Evolutionary conservation across 2,329 filamentous ascomycete species (phyloP).

Genomic region (Cercospora zeae-maydis): DNA sequence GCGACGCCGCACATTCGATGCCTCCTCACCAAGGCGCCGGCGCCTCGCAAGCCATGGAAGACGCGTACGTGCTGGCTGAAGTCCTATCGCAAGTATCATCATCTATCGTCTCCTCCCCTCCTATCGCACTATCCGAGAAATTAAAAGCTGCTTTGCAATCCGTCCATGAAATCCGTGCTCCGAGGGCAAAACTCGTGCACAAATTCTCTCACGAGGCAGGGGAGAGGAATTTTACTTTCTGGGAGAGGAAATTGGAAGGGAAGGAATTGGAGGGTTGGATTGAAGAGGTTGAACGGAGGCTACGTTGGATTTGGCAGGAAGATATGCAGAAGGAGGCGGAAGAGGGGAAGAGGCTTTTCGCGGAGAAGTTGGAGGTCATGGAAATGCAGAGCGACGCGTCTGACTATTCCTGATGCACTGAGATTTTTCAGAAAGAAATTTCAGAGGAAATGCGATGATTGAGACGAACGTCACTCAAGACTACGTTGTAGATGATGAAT

Average conservation of each 20-base stretch:
- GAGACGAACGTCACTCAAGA: not conserved
- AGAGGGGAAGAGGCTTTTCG: constrained; percentile 16
- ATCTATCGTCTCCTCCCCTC: not conserved
- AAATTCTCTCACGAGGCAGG: constrained; percentile 21
- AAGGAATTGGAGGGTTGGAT: constrained; percentile 23
- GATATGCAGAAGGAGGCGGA: constrained; percentile 27
- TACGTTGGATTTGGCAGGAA: constrained; percentile 28
- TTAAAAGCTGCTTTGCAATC: constrained; percentile 22
- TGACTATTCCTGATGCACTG: not conserved
- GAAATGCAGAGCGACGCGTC: not conserved
- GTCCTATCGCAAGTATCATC: constrained; percentile 11
- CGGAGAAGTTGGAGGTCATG: not conserved
- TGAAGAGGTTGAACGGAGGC: constrained; percentile 14
- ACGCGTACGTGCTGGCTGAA: constrained; percentile 43
- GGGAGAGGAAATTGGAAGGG: constrained; percentile 18
- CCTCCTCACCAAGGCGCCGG: constrained; percentile 63
- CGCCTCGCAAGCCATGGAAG: constrained; percentile 57
- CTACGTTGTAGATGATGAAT: not conserved
- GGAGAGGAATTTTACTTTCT: constrained; percentile 19
- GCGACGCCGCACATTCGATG: constrained; percentile 64
- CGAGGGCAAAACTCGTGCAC: constrained; percentile 21
- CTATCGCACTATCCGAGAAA: not conserved
- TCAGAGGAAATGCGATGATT: not conserved
- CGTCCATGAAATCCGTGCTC: constrained; percentile 21
- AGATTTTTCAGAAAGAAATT: too few relatives aligned